Base-by-base conservation (phyloP, 2,329 filamentous ascomycete genomes). In the Trichoderma sp. region DNA sequence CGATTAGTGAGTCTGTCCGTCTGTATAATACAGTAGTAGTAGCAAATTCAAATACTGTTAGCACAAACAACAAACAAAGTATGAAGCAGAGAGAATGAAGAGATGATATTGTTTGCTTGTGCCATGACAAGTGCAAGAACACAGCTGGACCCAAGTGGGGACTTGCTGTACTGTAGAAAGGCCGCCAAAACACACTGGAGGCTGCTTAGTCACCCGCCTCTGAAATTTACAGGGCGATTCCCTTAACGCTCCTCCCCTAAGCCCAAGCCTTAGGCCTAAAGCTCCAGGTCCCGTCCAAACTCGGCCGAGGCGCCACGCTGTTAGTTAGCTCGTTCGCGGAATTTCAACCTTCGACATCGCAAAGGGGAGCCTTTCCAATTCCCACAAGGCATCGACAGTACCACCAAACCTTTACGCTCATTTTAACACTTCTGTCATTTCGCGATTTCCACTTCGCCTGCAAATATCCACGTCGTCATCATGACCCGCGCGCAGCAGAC, bases 401-500 rank as follows among this genome's bases (percentile, higher is more conserved):
- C 16, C 33, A 21, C 21, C 18, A 16, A 41, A 29, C n/a, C n/a
- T 31, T 33, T 29, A 63, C 68, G 45, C 71, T 67, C 69, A 59
- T 74, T 74, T 35, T 50, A 18, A 16, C 14, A 11, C 8, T 6
- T 35, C 16, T 35, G 31, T 24, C 9, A 21, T 8, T 33, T 50
- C 16, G 24, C 24, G 16, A 62, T 6, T 4, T 24, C 31, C 31
- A 7, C 4, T 41, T 45, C 7, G 41, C 41, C 41, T 45, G 16
- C 41, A 45, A 45, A 45, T 7, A 4, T 45, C 41, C 18, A 45
- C 41, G 14, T 45, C 35, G 76, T 80, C 86, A 92, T 79, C 78
- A 98, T 98, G 97, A 98, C 97, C 79, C 95, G 95, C 86, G 97
- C 97, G 27, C 93, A 94, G 84, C 95, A 98, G 86, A 96, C 94